Evolutionary conservation across 1,284 basidiomycete species (phyloP).

Genomic region (Austroboletus olivaceoglutinosus): DNA sequence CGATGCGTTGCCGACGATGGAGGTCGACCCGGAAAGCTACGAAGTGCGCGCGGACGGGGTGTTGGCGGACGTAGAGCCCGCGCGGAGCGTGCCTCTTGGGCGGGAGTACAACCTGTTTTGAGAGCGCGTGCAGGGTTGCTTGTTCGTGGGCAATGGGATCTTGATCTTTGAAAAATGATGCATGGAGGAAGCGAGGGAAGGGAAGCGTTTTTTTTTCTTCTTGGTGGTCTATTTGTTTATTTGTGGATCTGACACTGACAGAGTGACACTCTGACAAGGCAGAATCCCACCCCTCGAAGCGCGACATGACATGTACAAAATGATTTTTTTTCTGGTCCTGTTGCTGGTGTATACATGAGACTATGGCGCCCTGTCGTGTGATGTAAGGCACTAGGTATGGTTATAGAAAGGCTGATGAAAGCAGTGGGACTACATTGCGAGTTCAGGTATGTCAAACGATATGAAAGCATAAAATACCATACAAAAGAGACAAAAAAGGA

Average conservation of each 20-base stretch:
- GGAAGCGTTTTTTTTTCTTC: no score
- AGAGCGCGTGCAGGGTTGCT: conserved; percentile 12
- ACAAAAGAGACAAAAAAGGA: not conserved
- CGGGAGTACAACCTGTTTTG: conserved; percentile 75
- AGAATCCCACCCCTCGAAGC: no score
- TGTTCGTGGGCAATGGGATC: no score
- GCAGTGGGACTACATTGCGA: conserved; percentile 13
- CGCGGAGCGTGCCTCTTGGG: conserved; percentile 67
- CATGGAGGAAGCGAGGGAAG: not conserved
- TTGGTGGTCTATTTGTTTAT: no score
- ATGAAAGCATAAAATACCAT: conserved; percentile 24
- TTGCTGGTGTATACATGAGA: conserved; percentile 1
- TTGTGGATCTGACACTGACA: no score
- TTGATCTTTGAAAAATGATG: not conserved
- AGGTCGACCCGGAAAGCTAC: conserved; percentile 92
- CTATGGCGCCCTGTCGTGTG: not conserved
- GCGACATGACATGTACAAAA: no score
- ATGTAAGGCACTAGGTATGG: conserved; percentile 1
- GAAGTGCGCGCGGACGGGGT: conserved; percentile 82
- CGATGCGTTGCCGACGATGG: conserved; percentile 75
- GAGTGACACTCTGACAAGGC: no score
- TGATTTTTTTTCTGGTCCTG: no score
- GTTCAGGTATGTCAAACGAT: conserved; percentile 9
- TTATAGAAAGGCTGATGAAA: not conserved
- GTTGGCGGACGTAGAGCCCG: conserved; percentile 74